phyloP scores from a whole-genome alignment of 176 grass and related monocot species.

The Puya raimondii region DNA sequence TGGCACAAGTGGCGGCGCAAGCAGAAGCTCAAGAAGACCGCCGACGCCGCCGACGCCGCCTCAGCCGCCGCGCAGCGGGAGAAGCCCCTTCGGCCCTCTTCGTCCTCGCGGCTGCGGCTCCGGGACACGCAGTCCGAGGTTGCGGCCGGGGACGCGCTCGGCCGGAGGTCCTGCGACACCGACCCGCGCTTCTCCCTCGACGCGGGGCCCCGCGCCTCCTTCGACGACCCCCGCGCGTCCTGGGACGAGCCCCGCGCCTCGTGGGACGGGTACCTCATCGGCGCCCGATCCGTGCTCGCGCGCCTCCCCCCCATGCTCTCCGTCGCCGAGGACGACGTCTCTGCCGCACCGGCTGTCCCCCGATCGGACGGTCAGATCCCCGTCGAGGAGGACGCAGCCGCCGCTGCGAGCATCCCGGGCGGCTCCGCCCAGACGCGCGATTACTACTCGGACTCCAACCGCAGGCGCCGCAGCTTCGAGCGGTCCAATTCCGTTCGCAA shows the following conservation, averaged over 20 bases:
- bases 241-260: slow-evolving; percentile 97
- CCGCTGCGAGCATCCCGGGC: slow-evolving; percentile 37
- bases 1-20: slow-evolving; percentile 72
- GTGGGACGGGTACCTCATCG: slow-evolving; percentile 91
- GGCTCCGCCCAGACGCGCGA: slow-evolving; percentile 57
- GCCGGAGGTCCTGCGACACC: slow-evolving; percentile 31
- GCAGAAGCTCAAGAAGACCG: slow-evolving; percentile 58
- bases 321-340: slow-evolving; percentile 48
- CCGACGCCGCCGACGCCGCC: background rate
- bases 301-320: slow-evolving; percentile 89
- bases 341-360: slow-evolving; percentile 41
- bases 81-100: slow-evolving; percentile 12
- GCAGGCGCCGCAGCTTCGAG: slow-evolving; percentile 64
- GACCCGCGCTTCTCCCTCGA: slow-evolving; percentile 37
- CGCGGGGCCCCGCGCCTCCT: slow-evolving; percentile 25
- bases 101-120: slow-evolving; percentile 2
- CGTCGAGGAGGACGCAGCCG: slow-evolving; percentile 64
- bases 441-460: slow-evolving; percentile 72
- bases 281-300: slow-evolving; percentile 44
- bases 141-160: slow-evolving; percentile 14
- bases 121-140: slow-evolving; percentile 36
- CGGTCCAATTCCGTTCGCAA: slow-evolving; percentile 53
- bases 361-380: slow-evolving; percentile 88
- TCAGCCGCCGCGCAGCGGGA: slow-evolving; percentile 17
- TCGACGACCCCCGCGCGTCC: slow-evolving; percentile 53